Percentiles rank a stretch among this genome's conserved stretches.
These are phyloP conservation scores for Boletus pseudopeckii DNA, from an alignment of 768 basidiomycete genomes.

Conservation along the genomic window DNA sequence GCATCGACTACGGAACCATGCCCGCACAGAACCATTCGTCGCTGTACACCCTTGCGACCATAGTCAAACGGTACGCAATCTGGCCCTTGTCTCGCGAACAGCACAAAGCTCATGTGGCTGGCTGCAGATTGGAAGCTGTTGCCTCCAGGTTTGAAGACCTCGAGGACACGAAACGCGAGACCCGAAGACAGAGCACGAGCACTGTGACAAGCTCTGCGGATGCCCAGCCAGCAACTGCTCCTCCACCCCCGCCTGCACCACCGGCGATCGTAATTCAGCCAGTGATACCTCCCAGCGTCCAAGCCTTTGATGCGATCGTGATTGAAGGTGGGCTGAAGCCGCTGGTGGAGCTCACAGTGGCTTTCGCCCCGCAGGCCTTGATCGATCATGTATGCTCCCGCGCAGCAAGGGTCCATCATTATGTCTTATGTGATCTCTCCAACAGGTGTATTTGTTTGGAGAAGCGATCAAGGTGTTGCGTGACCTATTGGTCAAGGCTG, in stretches of 20 bases:
- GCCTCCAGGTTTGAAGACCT: slow-evolving; percentile 94
- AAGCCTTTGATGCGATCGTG: slow-evolving; percentile 71
- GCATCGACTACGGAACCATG: slow-evolving; percentile 13
- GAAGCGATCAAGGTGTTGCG: slow-evolving; percentile 66
- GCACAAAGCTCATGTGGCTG: not conserved
- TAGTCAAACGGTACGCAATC: slow-evolving; percentile 70
- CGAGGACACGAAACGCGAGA: slow-evolving; percentile 45
- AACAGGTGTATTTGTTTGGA: slow-evolving; percentile 65
- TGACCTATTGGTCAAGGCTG: slow-evolving; percentile 62
- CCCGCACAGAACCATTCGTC: slow-evolving; percentile 42
- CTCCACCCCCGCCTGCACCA: slow-evolving; percentile 34
- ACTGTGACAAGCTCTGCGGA: slow-evolving; percentile 28
- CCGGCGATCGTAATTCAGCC: slow-evolving; percentile 36
- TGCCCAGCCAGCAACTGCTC: slow-evolving; percentile 24
- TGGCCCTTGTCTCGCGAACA: slow-evolving; percentile 4
- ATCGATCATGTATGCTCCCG: slow-evolving; percentile 66
- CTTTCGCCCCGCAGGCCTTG: slow-evolving; percentile 65
- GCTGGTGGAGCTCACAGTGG: slow-evolving; percentile 67
- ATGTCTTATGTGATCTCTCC: slow-evolving; percentile 2
- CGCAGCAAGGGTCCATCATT: not conserved
- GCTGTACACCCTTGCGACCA: slow-evolving; percentile 72
- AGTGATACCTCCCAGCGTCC: slow-evolving; percentile 55
- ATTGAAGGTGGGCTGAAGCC: slow-evolving; percentile 71
- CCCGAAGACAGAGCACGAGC: slow-evolving; percentile 29
- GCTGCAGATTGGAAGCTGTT: slow-evolving; percentile 81